Conservation (phyloP, 805 yeast species). For the Saccharomyces mikatae region DNA sequence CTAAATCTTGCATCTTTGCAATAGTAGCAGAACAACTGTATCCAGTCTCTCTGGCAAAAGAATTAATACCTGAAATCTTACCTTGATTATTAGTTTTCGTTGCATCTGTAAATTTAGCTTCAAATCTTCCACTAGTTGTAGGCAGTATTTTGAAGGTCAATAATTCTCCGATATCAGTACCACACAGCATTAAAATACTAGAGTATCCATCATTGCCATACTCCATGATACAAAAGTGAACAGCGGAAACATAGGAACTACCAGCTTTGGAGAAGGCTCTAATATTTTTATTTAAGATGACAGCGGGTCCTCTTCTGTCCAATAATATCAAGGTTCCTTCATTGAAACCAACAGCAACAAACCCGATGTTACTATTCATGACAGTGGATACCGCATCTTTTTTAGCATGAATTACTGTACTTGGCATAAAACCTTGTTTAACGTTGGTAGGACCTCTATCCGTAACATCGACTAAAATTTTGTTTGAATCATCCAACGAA, state of each 20-base stretch:
- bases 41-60: constrained; percentile 54
- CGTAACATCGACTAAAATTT: constrained; percentile 39
- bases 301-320: constrained; percentile 75
- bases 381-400: constrained; percentile 51
- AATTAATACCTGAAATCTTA: constrained; percentile 46
- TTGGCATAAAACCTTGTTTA: constrained; percentile 58
- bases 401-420: constrained; percentile 37
- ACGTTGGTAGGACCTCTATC: constrained; percentile 44
- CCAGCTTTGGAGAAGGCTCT: constrained; percentile 18
- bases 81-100: constrained; percentile 41
- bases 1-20: constrained; percentile 47
- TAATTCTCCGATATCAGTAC: constrained; percentile 70
- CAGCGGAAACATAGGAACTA: constrained; percentile 39
- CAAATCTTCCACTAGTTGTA: constrained; percentile 50
- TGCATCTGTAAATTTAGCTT: constrained; percentile 43
- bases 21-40: constrained; percentile 56
- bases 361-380: constrained; percentile 68
- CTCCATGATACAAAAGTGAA: constrained; percentile 70
- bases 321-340: constrained; percentile 68
- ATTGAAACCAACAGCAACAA: constrained; percentile 70
- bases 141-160: constrained; percentile 60
- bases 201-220: constrained; percentile 61
- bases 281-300: constrained; percentile 40
- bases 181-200: constrained; percentile 64
- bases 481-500: constrained; percentile 14